These are phyloP conservation scores for Termitomyces sp. DNA, from an alignment of 768 basidiomycete species.

Conservation along the genomic window DNA sequence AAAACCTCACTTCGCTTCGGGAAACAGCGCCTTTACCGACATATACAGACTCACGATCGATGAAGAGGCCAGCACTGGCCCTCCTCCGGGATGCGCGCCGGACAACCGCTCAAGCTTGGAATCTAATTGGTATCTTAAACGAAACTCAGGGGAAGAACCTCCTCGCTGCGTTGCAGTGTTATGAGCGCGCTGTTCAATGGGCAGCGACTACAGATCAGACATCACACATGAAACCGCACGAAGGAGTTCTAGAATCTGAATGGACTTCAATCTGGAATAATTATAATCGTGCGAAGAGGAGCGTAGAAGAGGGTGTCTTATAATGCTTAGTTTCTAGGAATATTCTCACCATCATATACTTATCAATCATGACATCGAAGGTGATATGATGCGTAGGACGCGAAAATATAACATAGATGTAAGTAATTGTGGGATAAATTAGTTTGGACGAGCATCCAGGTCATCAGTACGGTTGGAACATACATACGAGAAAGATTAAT, in stretches of 20 bases:
- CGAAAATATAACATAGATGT: not conserved
- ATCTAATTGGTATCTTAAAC: conserved; percentile 63
- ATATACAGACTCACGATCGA: conserved; percentile 45
- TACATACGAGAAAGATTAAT: too few species aligned
- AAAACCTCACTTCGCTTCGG: conserved; percentile 26
- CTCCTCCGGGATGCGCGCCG: conserved; percentile 68
- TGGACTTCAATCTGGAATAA: conserved; percentile 62
- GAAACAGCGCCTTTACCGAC: conserved; percentile 35
- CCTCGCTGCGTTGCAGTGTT: conserved; percentile 54
- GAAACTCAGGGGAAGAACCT: conserved; percentile 40
- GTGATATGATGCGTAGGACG: not conserved
- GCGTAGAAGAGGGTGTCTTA: conserved; percentile 1
- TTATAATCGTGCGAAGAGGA: conserved; percentile 47
- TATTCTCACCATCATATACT: not conserved
- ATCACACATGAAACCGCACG: conserved; percentile 40
- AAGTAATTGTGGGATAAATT: not conserved
- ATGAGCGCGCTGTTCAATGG: conserved; percentile 69
- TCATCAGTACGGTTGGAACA: not conserved
- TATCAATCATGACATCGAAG: not conserved
- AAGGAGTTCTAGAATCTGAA: conserved; percentile 55
- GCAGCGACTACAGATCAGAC: conserved; percentile 43
- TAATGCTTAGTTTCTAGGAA: not conserved
- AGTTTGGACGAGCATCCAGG: too few species aligned
- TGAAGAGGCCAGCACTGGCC: conserved; percentile 52
- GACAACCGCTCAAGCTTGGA: conserved; percentile 75